phyloP scores from a whole-genome alignment of 1,284 basidiomycete species.

The Malassezia globosa region DNA sequence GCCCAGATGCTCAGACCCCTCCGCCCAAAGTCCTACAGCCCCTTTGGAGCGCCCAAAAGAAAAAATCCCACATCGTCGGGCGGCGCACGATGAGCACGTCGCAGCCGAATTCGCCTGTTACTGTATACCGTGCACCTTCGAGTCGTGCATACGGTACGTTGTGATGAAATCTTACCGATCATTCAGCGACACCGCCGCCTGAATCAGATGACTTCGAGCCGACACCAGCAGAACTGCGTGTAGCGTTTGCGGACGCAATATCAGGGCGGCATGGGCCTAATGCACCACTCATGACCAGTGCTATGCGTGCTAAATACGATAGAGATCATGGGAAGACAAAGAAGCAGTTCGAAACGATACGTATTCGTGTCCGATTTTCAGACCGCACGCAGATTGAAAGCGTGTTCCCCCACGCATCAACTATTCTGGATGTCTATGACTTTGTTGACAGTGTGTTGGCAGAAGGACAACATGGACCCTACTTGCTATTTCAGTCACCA shows the following conservation, averaged over 20 bases:
- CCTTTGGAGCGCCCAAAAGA: no score
- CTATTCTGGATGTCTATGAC: slow-evolving; percentile 66
- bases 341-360: slow-evolving; percentile 63
- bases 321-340: slow-evolving; percentile 51
- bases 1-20: no score
- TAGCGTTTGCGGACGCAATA: slow-evolving; percentile 56
- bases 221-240: slow-evolving; percentile 61
- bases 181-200: slow-evolving; percentile 9
- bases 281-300: slow-evolving; percentile 63
- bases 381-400: slow-evolving; percentile 74
- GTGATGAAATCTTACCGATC: neutral
- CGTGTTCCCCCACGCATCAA: slow-evolving; percentile 61
- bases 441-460: slow-evolving; percentile 64
- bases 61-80: no score
- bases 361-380: slow-evolving; percentile 66
- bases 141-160: slow-evolving; percentile 10
- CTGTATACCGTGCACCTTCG: slow-evolving; percentile 13
- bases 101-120: slow-evolving; percentile 2
- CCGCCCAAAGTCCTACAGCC: no score
- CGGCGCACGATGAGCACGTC: no score
- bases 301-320: slow-evolving; percentile 58
- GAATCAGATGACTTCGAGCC: slow-evolving; percentile 52
- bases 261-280: slow-evolving; percentile 61
- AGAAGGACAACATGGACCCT: slow-evolving; percentile 64
- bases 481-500: slow-evolving; percentile 64